Evolutionary conservation across 1,284 basidiomycete genomes (phyloP), one percentile per base, ranked within the genome.

Genomic region (Exsudoporus floridanus): DNA sequence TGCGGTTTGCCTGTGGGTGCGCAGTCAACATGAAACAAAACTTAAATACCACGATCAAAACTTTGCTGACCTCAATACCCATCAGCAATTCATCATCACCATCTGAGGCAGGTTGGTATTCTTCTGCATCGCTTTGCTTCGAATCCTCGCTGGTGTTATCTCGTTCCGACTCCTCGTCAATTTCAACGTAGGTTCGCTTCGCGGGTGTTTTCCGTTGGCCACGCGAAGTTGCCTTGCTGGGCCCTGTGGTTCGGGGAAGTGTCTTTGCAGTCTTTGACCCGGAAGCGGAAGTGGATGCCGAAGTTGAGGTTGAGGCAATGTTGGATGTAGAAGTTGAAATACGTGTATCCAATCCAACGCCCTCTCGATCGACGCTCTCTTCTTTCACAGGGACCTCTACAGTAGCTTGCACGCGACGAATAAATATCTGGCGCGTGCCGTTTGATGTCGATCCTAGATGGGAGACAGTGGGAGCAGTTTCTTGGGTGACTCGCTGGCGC

Each of bases 21-120:
- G 28, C 18, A 3, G 25, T 65, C 13, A 61, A 47, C 31, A 16
- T 46, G 31, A 44, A 52, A 41, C 44, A 27, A 3, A 27, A 13
- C 28, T 9, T 9, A 4, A 37, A 23, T 30, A 30, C 21, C 19
- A 40, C 14, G 16, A 18, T 49, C 9, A 16, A 46, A 30, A 23
- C 18, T 51, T 31, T 46, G 58, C 73, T 56, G 45, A 82, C 82
- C 71, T 76, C 74, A 25, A 73, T 68, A 28, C 79, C 77, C 64
- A 84, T 74, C 73, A 78, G 74, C 28, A 84, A 59, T 58, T 84
- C 82, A 54, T 84, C 81, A 12, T 82, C 80, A 19, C 76, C 82
- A 18, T 78, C 76, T n/a, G 65, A 67, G 44, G 66, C 59, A 41
- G 61, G 58, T 12, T 56, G 61, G 8, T 53, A 52, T 45, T 62